These are phyloP conservation scores for Tetrahymena borealis DNA, from an alignment of 73 alveolate genomes.

Conservation along the genomic window DNA sequence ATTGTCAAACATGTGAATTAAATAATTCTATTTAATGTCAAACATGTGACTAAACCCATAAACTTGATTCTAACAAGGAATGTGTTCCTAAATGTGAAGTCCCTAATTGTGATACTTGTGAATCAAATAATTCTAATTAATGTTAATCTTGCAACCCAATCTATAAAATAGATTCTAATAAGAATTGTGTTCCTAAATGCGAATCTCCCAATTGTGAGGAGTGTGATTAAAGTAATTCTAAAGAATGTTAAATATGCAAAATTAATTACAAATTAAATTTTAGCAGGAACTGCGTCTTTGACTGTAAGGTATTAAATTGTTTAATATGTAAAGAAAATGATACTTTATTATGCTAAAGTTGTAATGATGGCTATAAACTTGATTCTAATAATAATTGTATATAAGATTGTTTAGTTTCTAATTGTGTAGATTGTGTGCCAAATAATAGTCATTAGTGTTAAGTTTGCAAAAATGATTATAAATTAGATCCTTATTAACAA, in stretches of 20 bases:
- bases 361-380: not conserved
- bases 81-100: not conserved
- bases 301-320: not conserved
- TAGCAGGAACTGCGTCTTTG: not conserved
- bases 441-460: not conserved
- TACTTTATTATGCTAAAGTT: not conserved
- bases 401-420: not conserved
- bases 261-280: not conserved
- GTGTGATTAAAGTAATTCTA: not conserved
- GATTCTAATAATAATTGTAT: not conserved
- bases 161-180: not conserved
- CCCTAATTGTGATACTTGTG: not conserved
- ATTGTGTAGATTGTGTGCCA: not conserved
- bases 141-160: not conserved
- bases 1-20: not conserved
- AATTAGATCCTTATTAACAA: not conserved
- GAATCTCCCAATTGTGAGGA: not conserved
- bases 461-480: not conserved
- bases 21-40: not conserved
- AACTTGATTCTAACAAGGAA: not conserved
- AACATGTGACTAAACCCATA: not conserved
- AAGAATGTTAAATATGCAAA: not conserved
- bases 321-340: not conserved
- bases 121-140: not conserved
- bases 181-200: not conserved